Conservation (phyloP, 768 basidiomycete genomes). For the Amylocystis lapponica region DNA sequence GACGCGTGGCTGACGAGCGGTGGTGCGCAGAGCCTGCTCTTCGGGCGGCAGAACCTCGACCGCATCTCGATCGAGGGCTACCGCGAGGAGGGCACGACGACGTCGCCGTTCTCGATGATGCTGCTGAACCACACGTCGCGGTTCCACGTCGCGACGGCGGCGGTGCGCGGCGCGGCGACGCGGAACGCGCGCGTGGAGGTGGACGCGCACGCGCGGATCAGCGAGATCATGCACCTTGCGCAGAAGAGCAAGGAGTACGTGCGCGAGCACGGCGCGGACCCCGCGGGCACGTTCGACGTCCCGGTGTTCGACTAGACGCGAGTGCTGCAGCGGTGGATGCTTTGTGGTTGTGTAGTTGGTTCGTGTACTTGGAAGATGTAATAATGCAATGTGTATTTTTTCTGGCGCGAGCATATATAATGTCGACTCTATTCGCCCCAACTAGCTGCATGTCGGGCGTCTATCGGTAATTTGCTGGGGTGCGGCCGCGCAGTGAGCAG, state of each 20-base stretch:
- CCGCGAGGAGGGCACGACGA: constrained; percentile 73
- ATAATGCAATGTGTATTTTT: too few relatives aligned
- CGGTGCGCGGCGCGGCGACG: constrained; percentile 49
- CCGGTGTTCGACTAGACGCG: constrained; percentile 14
- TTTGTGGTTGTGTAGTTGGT: too few relatives aligned
- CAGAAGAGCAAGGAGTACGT: constrained; percentile 61
- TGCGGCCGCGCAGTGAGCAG: too few relatives aligned
- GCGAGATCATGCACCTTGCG: constrained; percentile 52
- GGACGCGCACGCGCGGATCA: constrained; percentile 51
- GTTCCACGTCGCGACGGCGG: constrained; percentile 57
- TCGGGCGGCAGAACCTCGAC: constrained; percentile 44
- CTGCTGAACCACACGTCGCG: constrained; percentile 62
- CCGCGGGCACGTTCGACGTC: constrained; percentile 14
- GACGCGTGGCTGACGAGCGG: not conserved
- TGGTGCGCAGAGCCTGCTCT: constrained; percentile 40
- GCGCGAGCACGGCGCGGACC: constrained; percentile 43
- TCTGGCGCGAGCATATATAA: too few relatives aligned
- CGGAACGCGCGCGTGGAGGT: constrained; percentile 51
- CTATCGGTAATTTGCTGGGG: too few relatives aligned
- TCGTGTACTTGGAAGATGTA: too few relatives aligned
- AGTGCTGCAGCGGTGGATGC: too few relatives aligned
- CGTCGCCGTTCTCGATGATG: constrained; percentile 87
- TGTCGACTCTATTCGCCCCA: too few relatives aligned
- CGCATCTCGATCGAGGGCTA: constrained; percentile 59
- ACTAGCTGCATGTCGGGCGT: too few relatives aligned